Evolutionary conservation across 805 yeast genomes (phyloP), one percentile per base, ranked within the genome.

Genomic region (Ogataea saltuana): DNA sequence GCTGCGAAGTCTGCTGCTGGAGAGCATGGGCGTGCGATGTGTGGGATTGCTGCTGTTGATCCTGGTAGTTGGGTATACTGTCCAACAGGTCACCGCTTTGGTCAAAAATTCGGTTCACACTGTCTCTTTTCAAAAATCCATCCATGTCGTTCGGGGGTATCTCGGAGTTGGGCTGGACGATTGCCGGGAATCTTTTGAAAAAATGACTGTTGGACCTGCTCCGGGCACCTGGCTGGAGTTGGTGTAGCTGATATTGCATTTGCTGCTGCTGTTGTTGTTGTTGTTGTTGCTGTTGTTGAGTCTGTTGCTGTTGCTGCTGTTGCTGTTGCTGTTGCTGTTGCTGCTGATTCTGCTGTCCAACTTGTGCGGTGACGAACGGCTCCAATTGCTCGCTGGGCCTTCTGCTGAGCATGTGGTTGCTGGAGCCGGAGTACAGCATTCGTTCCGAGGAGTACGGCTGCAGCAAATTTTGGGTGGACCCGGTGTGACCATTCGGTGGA

Each of bases 341-440:
- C 34, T 33, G 40, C 29, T 44, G 51, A 28, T 41, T 49, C 33
- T 41, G 42, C 25, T 46, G 53, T 5, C 26, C 51, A 27, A 25
- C 28, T n/a, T 45, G 48, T 10, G 44, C 45, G 13, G 75, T 68
- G 38, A 68, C 63, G 49, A 74, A 75, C 1, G 77, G 74, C 41
- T 75, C 80, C 38, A 74, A 47, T 39, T 72, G 78, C 50, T 76
- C 80, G 36, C 76, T 68, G n/a, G 72, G 75, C 36, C 78, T 60
- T 49, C 77, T 62, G 33, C 40, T 59, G 45, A 47, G 54, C 48
- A 56, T 53, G 49, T 44, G 67, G 41, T 56, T 65, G 36, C 29
- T 41, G 5, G 54, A 29, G 12, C 33, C 46, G 11, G 54, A 36
- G 28, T 55, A 58, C 7, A 51, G 42, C 42, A 50, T 36, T 38